Conservation (phyloP, 495 filamentous ascomycete species). For the Rostrohypoxylon terebratum region DNA sequence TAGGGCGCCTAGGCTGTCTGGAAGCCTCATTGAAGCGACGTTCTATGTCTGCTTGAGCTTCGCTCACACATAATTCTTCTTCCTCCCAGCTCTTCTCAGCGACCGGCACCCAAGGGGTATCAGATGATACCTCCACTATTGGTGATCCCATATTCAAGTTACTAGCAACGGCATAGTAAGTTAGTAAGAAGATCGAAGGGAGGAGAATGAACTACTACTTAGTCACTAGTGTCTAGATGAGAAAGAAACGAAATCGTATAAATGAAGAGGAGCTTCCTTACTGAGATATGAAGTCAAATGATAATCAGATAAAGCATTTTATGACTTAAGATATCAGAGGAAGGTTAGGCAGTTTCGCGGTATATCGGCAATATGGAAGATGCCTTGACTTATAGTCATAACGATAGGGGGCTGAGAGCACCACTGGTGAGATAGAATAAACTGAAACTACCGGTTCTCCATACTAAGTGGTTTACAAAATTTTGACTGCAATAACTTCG, state of each 20-base stretch:
- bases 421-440: background rate
- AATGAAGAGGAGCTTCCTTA: background rate
- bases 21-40: conserved; percentile 32
- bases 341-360: background rate
- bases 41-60: conserved; percentile 28
- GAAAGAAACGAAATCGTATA: background rate
- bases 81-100: conserved; percentile 16
- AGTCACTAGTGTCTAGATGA: background rate
- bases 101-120: background rate
- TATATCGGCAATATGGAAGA: background rate
- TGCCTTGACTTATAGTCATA: background rate
- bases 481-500: background rate
- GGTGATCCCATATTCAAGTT: conserved; percentile 3
- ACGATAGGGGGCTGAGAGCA: background rate
- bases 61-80: conserved; percentile 19
- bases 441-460: background rate
- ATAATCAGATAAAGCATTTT: background rate
- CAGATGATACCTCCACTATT: background rate
- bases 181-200: background rate
- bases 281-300: background rate
- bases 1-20: background rate
- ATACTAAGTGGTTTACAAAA: background rate
- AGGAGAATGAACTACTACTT: background rate
- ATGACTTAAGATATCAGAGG: background rate
- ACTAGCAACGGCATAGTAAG: background rate